Conservation (phyloP, 2,329 filamentous ascomycete genomes). For the Alternaria conjuncta region DNA sequence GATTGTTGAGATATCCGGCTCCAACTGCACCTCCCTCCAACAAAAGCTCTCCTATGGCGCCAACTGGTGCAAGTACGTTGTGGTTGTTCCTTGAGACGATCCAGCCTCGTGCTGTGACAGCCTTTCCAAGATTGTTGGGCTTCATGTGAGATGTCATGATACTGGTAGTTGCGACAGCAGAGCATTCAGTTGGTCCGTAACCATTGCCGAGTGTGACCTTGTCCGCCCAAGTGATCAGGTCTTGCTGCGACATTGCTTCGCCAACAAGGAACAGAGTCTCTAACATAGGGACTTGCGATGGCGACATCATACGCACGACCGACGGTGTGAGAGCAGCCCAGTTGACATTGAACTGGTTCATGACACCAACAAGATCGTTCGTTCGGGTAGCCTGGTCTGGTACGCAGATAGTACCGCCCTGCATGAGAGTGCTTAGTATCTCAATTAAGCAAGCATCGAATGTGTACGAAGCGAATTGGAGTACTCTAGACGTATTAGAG, state of each 20-base stretch:
- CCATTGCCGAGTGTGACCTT: conserved; percentile 46
- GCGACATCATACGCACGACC: conserved; percentile 39
- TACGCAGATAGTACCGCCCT: conserved; percentile 57
- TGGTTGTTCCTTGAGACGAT: conserved; percentile 47
- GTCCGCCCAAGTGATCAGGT: conserved; percentile 46
- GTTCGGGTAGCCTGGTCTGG: conserved; percentile 56
- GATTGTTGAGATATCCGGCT: conserved; percentile 41
- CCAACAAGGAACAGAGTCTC: conserved; percentile 39
- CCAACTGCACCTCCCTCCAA: conserved; percentile 48
- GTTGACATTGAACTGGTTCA: conserved; percentile 48
- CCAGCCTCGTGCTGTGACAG: conserved; percentile 45
- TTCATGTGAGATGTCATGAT: conserved; percentile 35
- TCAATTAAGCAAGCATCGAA: conserved; percentile 57
- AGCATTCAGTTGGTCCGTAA: conserved; percentile 51
- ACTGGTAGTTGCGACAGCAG: conserved; percentile 43
- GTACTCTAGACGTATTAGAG: conserved; percentile 60
- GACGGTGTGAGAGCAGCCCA: conserved; percentile 56
- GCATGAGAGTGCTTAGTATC: conserved; percentile 54
- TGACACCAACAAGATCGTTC: conserved; percentile 54
- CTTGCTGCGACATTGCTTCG: conserved; percentile 42
- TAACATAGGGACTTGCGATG: conserved; percentile 34
- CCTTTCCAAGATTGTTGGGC: conserved; percentile 45
- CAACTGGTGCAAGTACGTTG: conserved; percentile 44
- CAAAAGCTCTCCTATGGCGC: conserved; percentile 51
- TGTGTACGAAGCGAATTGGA: conserved; percentile 56